Evolutionary conservation across 306 rosid species (phyloP).

Genomic region (Vicia faba): DNA sequence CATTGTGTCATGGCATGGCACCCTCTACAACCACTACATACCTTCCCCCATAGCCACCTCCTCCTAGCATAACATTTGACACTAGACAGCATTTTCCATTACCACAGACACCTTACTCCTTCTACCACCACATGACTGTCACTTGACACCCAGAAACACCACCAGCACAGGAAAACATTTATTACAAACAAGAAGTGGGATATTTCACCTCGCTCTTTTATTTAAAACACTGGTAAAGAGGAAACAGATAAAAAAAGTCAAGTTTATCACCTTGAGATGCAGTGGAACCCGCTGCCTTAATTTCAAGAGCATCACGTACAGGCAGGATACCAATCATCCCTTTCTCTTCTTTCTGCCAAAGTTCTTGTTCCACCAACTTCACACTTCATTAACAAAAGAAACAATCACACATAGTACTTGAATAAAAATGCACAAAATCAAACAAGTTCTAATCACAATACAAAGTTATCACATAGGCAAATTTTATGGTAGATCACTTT

Average conservation of each 20-base stretch:
- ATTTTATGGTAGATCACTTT: background rate
- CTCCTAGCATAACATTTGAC: background rate
- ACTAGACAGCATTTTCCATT: too few species aligned
- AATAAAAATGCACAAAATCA: slow-evolving; percentile 23
- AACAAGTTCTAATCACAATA: background rate
- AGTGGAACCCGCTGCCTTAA: slow-evolving; percentile 53
- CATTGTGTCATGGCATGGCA: background rate
- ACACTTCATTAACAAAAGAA: slow-evolving; percentile 60
- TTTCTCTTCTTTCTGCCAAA: slow-evolving; percentile 99
- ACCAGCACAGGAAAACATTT: background rate
- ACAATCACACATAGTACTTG: slow-evolving; percentile 8
- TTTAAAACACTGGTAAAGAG: background rate
- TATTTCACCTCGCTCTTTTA: background rate
- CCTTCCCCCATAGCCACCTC: slow-evolving; percentile 6
- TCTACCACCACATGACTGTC: too few species aligned
- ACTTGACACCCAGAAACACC: too few species aligned
- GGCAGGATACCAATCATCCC: slow-evolving; percentile 96
- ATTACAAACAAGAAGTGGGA: background rate
- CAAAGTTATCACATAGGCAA: background rate
- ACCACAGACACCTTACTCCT: too few species aligned
- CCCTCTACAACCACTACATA: slow-evolving; percentile 1
- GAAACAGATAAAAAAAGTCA: background rate
- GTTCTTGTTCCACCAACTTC: slow-evolving; percentile 97
- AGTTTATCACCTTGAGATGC: slow-evolving; percentile 65
- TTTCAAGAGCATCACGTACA: slow-evolving; percentile 84